Percentiles rank a stretch among this genome's conserved stretches.
Conservation (phyloP, 176 grass and related monocot species). For the Musa beccarii region DNA sequence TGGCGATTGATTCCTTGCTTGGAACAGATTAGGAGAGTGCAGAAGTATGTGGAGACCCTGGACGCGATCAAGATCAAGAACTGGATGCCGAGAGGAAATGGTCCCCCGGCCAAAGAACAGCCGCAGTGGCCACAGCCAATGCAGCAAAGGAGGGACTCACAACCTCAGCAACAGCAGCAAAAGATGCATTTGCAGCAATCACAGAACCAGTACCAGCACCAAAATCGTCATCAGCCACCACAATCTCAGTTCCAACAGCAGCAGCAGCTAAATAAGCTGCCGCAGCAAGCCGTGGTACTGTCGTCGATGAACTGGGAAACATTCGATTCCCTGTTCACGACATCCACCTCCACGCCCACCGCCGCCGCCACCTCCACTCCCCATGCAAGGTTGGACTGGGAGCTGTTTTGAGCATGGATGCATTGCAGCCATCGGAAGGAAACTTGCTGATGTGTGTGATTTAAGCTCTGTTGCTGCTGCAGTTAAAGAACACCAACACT, state of each 20-base stretch:
- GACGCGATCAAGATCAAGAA: conserved; percentile 73
- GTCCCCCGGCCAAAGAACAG: neutral
- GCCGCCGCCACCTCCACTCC: conserved; percentile 37
- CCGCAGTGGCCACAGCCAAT: neutral
- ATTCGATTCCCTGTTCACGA: conserved; percentile 68
- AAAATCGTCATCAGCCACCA: neutral
- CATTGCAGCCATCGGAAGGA: conserved; percentile 12
- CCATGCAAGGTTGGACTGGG: conserved; percentile 56
- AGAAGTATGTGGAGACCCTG: conserved; percentile 85
- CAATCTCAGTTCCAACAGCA: neutral
- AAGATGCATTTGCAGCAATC: neutral
- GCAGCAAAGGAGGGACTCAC: conserved; percentile 12
- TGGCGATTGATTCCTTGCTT: neutral
- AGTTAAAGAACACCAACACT: conserved; percentile 2
- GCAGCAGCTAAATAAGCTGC: neutral
- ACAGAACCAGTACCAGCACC: conserved; percentile 9
- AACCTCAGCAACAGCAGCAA: conserved; percentile 16
- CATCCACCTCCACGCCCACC: conserved; percentile 51
- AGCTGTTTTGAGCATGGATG: conserved; percentile 36
- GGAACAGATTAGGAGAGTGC: conserved; percentile 77
- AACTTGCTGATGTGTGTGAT: conserved; percentile 11
- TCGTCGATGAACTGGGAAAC: conserved; percentile 51
- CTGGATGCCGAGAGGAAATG: conserved; percentile 23
- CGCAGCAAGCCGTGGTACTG: neutral
- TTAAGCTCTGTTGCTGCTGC: neutral